Evolutionary conservation across 2,329 filamentous ascomycete genomes (phyloP).

Genomic region (Microcyclosporella mali): DNA sequence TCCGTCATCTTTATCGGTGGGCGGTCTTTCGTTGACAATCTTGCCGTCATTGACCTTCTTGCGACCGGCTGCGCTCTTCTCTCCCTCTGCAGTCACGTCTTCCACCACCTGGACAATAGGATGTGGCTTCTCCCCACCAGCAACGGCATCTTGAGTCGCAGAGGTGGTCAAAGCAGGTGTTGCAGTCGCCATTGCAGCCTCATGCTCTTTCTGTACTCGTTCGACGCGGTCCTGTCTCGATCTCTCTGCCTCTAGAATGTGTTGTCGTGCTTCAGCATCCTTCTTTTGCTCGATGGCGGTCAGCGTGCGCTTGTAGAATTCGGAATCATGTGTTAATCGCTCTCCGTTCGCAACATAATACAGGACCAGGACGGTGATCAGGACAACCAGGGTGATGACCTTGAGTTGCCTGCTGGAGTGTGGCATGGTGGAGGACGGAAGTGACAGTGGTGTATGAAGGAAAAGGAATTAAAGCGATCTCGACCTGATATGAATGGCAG

Average conservation of each 20-base stretch:
- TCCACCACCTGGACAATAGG: slow-evolving; percentile 60
- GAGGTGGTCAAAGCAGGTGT: slow-evolving; percentile 9
- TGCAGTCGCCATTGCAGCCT: slow-evolving; percentile 20
- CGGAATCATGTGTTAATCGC: slow-evolving; percentile 46
- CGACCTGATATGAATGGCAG: no score
- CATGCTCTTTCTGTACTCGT: slow-evolving; percentile 28
- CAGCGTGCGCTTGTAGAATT: slow-evolving; percentile 53
- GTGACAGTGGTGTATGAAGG: neutral
- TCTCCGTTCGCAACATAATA: slow-evolving; percentile 67
- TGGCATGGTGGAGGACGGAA: slow-evolving; percentile 48
- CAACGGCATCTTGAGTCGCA: slow-evolving; percentile 10
- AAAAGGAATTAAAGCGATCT: neutral
- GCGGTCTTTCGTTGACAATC: slow-evolving; percentile 27
- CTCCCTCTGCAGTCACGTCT: slow-evolving; percentile 21
- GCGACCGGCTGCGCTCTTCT: slow-evolving; percentile 45
- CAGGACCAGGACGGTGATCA: slow-evolving; percentile 60
- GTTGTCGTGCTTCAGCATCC: slow-evolving; percentile 28
- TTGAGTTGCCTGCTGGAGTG: slow-evolving; percentile 61
- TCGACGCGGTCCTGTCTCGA: slow-evolving; percentile 24
- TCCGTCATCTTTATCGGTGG: slow-evolving; percentile 35
- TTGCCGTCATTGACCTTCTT: slow-evolving; percentile 45
- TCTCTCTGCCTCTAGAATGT: slow-evolving; percentile 24
- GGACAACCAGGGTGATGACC: slow-evolving; percentile 57
- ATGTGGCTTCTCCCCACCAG: slow-evolving; percentile 50
- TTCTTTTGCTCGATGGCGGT: slow-evolving; percentile 48